Evolutionary conservation across 345 rosid genomes (phyloP).

Genomic region (Pistacia integerrima): DNA sequence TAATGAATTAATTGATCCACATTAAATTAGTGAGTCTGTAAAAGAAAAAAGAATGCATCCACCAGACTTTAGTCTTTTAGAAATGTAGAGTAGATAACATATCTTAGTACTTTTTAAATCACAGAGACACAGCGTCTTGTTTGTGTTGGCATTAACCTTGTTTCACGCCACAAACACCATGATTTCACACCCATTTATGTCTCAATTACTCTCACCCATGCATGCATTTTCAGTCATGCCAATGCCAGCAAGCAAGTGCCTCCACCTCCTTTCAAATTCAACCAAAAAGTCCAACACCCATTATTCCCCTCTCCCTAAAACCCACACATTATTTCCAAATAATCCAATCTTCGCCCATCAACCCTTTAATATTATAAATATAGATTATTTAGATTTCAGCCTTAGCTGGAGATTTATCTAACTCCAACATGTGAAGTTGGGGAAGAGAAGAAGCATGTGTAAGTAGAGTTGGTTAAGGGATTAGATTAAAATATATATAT

Average conservation of each 20-base stretch:
- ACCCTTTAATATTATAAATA: too few species aligned
- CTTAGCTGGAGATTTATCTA: background rate
- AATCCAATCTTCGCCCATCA: too few species aligned
- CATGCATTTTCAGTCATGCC: background rate
- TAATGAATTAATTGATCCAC: too few species aligned
- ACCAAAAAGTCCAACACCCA: conserved; percentile 16
- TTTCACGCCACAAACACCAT: conserved; percentile 26
- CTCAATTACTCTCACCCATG: background rate
- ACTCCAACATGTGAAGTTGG: background rate
- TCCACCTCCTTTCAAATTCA: background rate
- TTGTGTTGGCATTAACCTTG: background rate
- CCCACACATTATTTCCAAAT: background rate
- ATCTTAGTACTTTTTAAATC: background rate
- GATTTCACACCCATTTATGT: conserved; percentile 17
- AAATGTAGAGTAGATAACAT: background rate
- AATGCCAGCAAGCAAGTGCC: background rate
- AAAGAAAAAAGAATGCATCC: background rate
- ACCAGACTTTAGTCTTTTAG: background rate
- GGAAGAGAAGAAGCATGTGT: too few species aligned
- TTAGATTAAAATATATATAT: too few species aligned
- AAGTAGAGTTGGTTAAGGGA: background rate
- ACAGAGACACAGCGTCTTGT: background rate
- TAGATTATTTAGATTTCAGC: background rate
- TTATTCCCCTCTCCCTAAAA: background rate
- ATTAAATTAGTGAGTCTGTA: background rate